Base-by-base conservation (phyloP, 2,329 filamentous ascomycete species). In the Xylariaceae sp. region DNA sequence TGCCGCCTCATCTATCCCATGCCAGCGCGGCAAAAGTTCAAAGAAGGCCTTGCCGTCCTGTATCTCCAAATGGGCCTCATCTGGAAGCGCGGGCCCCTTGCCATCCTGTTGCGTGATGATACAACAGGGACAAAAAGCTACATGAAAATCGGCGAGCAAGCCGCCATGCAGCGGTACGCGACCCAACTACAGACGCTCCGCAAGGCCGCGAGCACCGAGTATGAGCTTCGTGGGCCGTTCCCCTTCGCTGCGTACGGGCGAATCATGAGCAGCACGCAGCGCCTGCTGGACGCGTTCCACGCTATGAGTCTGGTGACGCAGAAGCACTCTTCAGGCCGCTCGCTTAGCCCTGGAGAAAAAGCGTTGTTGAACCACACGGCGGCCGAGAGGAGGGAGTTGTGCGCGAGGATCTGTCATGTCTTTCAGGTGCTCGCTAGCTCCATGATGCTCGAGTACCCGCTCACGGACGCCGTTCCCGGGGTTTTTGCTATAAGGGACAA, bases 21-120 rank as follows among this genome's bases (percentile, higher is more conserved):
- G 51, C 93, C 89, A 23, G 93, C 90, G 2, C 80, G 93, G 35
- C 76, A 79, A 52, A 95, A 95, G 67, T 83, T 97, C 58, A 89
- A 93, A 60, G 85, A 95, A 58, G 92, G 92, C 2, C 75, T 96
- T 10, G 88, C 88, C 22, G 75, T 95, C n/a, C 73, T 98, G 11
- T 97, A 93, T 79, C 76, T 98, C 6, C 88, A 94, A 47, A 91
- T 98, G 82, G 88, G 90, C 14, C 76, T 98, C 25, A 91, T 97
- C 54, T 98, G 93, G 93, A 95, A 92, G 68, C 82, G 91, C 36
- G 92, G 94, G 7, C 93, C 93, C 0, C 72, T 98, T 20, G 85
- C 86, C 4, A 80, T 84, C 6, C 76, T 95, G 44, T 70, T 83
- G 1, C 75, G 82, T 37, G 80, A 75, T 48, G 71, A 79, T 52